phyloP scores from a whole-genome alignment of 495 filamentous ascomycete species.

The Aspergillus wentii region DNA sequence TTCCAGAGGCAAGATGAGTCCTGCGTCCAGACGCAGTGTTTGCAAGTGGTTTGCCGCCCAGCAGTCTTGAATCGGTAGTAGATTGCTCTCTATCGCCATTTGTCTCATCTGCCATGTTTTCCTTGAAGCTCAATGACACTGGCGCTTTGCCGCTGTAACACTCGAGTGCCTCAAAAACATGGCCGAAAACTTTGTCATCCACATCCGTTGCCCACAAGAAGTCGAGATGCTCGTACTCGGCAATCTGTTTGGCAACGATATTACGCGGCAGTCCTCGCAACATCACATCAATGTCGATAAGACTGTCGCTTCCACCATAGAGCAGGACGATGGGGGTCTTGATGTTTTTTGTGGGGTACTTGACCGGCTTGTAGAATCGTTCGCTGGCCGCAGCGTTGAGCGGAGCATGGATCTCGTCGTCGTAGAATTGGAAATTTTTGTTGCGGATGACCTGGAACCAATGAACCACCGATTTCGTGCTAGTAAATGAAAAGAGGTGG shows the following conservation, averaged over 20 bases:
- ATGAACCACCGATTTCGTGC: constrained; percentile 91
- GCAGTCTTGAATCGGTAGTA: too few relatives aligned
- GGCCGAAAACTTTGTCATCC: constrained; percentile 75
- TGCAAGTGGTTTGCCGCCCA: too few relatives aligned
- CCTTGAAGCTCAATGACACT: too few relatives aligned
- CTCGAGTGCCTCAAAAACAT: constrained; percentile 84
- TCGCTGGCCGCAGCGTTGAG: constrained; percentile 53
- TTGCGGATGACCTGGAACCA: constrained; percentile 99
- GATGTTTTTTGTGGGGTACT: constrained; percentile 94
- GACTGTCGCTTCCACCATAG: constrained; percentile 87
- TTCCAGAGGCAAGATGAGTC: too few relatives aligned
- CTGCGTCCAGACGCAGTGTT: too few relatives aligned
- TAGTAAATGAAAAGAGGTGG: constrained; percentile 93
- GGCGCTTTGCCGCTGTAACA: constrained; percentile 44
- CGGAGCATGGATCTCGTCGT: constrained; percentile 78
- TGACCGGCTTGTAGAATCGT: constrained; percentile 83
- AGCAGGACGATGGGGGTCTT: constrained; percentile 90
- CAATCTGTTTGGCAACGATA: constrained; percentile 77
- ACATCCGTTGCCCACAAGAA: constrained; percentile 94
- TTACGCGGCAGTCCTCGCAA: constrained; percentile 76
- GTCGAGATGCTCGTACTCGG: constrained; percentile 93
- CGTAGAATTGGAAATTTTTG: constrained; percentile 94
- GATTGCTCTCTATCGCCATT: too few relatives aligned
- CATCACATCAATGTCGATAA: constrained; percentile 95
- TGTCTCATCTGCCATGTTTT: too few relatives aligned